These are phyloP conservation scores for Aspergillus intermedius DNA, from an alignment of 2,329 filamentous ascomycete genomes.

Conservation along the genomic window DNA sequence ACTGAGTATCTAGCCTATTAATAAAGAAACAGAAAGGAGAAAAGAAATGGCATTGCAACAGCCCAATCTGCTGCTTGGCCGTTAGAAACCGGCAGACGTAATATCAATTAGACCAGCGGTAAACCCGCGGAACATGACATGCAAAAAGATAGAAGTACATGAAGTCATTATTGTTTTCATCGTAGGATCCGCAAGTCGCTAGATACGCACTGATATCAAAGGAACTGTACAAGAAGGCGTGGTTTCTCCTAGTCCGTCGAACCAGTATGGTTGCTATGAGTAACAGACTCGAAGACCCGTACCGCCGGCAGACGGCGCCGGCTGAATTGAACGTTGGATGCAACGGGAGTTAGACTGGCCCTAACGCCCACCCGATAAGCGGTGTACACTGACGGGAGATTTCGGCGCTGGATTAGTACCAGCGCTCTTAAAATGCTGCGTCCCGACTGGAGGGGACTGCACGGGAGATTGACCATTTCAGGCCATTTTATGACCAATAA, in stretches of 20 bases:
- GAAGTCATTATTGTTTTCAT: background rate
- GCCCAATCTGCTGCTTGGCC: background rate
- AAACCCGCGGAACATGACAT: background rate
- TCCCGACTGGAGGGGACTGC: conserved; percentile 4
- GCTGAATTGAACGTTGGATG: background rate
- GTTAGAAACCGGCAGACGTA: background rate
- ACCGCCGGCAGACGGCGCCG: background rate
- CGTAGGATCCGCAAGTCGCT: background rate
- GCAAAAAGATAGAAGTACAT: background rate
- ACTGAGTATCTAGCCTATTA: background rate
- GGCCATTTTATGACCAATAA: background rate
- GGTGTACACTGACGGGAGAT: conserved; percentile 7
- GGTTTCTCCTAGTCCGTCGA: too few species aligned
- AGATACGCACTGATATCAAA: too few species aligned
- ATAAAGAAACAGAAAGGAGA: background rate
- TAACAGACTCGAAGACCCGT: background rate
- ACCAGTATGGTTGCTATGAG: background rate
- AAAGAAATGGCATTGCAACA: background rate
- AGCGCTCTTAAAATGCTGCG: conserved; percentile 4
- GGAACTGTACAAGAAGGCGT: too few species aligned
- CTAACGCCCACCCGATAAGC: conserved; percentile 4
- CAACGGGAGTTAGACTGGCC: background rate
- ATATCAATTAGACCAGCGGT: background rate
- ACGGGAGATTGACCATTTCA: conserved; percentile 3
- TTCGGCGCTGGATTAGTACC: conserved; percentile 6